Conservation (phyloP, 352 stramenopile genomes). For the Plasmopara viticola region DNA sequence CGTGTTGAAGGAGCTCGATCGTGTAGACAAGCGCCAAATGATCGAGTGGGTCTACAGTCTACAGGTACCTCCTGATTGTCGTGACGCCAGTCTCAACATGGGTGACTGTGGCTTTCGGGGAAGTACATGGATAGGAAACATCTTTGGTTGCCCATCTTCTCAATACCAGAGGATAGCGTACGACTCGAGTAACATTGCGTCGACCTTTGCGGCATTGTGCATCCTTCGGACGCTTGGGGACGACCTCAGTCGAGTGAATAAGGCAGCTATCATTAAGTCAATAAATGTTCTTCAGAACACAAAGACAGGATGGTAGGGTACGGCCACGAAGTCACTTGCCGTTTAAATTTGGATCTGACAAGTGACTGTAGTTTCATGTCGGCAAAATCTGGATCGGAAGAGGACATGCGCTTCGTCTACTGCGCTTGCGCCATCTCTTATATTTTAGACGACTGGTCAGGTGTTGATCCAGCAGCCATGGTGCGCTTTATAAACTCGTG, state of each 20-base stretch:
- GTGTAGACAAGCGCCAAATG: slow-evolving; percentile 57
- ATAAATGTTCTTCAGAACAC: slow-evolving; percentile 74
- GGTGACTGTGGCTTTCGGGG: slow-evolving; percentile 74
- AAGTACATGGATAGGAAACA: slow-evolving; percentile 55
- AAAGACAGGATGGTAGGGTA: slow-evolving; percentile 47
- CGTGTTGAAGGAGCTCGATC: slow-evolving; percentile 69
- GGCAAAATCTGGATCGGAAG: slow-evolving; percentile 59
- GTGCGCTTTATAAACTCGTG: slow-evolving; percentile 80
- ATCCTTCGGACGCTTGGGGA: slow-evolving; percentile 84
- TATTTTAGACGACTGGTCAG: slow-evolving; percentile 82
- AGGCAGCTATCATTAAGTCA: slow-evolving; percentile 48
- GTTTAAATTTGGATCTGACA: slow-evolving; percentile 1
- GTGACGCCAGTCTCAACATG: slow-evolving; percentile 56
- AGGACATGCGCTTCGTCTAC: slow-evolving; percentile 87
- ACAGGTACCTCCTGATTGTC: slow-evolving; percentile 65
- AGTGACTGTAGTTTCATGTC: slow-evolving; percentile 54
- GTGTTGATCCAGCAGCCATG: slow-evolving; percentile 54
- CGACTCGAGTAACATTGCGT: slow-evolving; percentile 81
- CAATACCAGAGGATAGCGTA: slow-evolving; percentile 68
- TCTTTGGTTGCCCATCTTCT: slow-evolving; percentile 35
- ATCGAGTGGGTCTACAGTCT: slow-evolving; percentile 85
- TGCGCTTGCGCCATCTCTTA: slow-evolving; percentile 85
- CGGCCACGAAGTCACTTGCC: not conserved
- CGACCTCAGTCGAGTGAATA: slow-evolving; percentile 71
- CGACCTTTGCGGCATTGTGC: slow-evolving; percentile 76